Conservation (phyloP, 495 filamentous ascomycete species). For the Penicillium argentinense region DNA sequence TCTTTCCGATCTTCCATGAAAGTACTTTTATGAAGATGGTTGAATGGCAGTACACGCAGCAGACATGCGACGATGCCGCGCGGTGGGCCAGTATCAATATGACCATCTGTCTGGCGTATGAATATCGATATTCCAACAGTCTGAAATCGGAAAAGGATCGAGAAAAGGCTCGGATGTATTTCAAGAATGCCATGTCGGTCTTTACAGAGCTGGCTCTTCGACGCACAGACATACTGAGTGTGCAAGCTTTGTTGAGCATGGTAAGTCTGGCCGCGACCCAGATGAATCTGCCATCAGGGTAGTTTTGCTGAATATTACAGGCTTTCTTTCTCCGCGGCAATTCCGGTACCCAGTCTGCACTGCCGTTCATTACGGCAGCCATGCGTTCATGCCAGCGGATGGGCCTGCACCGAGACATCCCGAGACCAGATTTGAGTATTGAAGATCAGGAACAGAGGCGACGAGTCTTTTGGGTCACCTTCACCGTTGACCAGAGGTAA, state of each 20-base stretch:
- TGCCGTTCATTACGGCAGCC: conserved; percentile 87
- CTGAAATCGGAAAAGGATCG: conserved; percentile 83
- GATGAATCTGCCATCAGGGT: no score
- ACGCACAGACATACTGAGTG: conserved; percentile 89
- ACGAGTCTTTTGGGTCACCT: conserved; percentile 96
- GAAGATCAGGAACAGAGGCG: conserved; percentile 89
- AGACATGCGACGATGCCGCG: conserved; percentile 89
- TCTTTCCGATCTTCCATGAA: conserved; percentile 95
- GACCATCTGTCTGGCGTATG: conserved; percentile 82
- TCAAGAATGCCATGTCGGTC: conserved; percentile 93
- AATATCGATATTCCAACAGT: conserved; percentile 86
- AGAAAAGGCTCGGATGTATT: conserved; percentile 84
- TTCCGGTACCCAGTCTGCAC: conserved; percentile 86
- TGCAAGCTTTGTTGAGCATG: conserved; percentile 94
- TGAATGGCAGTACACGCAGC: conserved; percentile 85
- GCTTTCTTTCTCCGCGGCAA: conserved; percentile 93
- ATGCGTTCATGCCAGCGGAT: conserved; percentile 89
- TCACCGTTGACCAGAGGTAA: conserved; percentile 88
- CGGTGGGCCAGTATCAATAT: conserved; percentile 98
- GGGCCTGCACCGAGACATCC: conserved; percentile 88
- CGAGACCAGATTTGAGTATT: conserved; percentile 77
- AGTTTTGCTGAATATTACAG: conserved; percentile 34
- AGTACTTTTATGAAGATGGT: conserved; percentile 94
- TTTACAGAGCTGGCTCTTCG: conserved; percentile 87
- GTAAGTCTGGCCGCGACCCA: no score